A percentile compares a stretch with the other conserved stretches of the same genome.
Evolutionary conservation across 1,284 basidiomycete genomes (phyloP).

Genomic region (Microbotryum silenes-acaulis): DNA sequence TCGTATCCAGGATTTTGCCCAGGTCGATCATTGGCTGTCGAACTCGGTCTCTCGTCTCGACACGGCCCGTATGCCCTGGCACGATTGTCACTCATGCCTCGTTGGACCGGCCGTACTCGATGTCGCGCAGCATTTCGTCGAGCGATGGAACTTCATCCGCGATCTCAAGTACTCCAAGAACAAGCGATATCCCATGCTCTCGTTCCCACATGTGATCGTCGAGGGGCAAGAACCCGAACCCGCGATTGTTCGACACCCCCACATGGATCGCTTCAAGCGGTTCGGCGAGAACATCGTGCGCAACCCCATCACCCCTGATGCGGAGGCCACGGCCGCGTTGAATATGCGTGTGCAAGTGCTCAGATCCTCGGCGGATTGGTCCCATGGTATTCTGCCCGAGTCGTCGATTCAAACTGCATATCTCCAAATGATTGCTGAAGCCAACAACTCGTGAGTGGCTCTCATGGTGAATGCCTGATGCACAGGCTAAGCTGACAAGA

Average conservation of each 20-base stretch:
- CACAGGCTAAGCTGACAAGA: no score
- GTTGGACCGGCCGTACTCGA: conserved; percentile 65
- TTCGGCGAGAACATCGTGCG: conserved; percentile 10
- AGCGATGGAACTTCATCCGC: conserved; percentile 51
- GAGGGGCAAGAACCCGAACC: conserved; percentile 3
- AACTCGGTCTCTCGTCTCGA: conserved; percentile 44
- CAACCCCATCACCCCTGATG: neutral
- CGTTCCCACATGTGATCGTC: conserved; percentile 65
- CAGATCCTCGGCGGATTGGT: conserved; percentile 19
- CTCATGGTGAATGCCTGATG: no score
- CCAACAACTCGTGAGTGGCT: conserved; percentile 53
- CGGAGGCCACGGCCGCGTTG: conserved; percentile 62
- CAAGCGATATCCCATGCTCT: conserved; percentile 61
- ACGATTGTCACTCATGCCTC: conserved; percentile 66
- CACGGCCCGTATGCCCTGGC: conserved; percentile 67
- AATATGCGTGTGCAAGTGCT: conserved; percentile 64
- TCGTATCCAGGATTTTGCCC: conserved; percentile 57
- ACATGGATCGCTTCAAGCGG: conserved; percentile 4
- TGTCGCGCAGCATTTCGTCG: conserved; percentile 81
- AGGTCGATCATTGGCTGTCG: conserved; percentile 60
- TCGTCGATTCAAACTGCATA: conserved; percentile 47
- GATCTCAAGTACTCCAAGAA: conserved; percentile 44
- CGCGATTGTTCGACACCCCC: conserved; percentile 26
- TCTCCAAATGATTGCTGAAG: conserved; percentile 64
- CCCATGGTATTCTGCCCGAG: conserved; percentile 22